Evolutionary conservation across 164 flowering plant genomes (phyloP).

Genomic region (Piper longum): DNA sequence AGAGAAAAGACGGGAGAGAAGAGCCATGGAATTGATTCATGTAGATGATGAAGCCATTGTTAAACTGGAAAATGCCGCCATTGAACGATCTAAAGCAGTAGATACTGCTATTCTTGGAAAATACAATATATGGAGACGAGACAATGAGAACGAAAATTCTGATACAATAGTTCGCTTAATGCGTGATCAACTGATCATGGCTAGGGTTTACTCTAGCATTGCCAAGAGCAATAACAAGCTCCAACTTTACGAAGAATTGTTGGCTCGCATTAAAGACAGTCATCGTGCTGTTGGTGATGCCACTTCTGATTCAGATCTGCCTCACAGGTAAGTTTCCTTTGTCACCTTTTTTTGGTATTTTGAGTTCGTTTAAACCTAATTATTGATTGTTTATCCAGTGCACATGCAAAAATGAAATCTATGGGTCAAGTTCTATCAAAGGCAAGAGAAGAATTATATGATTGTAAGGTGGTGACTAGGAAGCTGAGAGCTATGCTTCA

Average conservation of each 20-base stretch:
- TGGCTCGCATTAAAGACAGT: constrained; percentile 67
- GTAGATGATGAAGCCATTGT: constrained; percentile 60
- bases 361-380: neutral
- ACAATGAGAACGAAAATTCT: constrained; percentile 77
- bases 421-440: constrained; percentile 90
- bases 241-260: constrained; percentile 49
- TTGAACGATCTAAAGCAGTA: constrained; percentile 86
- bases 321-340: constrained; percentile 32
- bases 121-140: constrained; percentile 91
- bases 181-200: constrained; percentile 95
- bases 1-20: constrained; percentile 70
- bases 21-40: constrained; percentile 54
- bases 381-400: constrained; percentile 26
- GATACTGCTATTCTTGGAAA: constrained; percentile 91
- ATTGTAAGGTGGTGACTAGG: constrained; percentile 81
- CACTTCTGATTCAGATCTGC: constrained; percentile 65
- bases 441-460: constrained; percentile 71
- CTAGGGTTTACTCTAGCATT: constrained; percentile 75
- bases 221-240: constrained; percentile 68
- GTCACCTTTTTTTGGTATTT: neutral
- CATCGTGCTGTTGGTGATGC: constrained; percentile 86
- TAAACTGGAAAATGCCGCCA: constrained; percentile 92
- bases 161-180: constrained; percentile 81
- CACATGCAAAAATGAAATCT: constrained; percentile 63
- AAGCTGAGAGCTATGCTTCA: constrained; percentile 97